A percentile compares a stretch with the other conserved stretches of the same genome.
phyloP scores from a whole-genome alignment of 2,329 filamentous ascomycete species.

The Aspergillus sp. region DNA sequence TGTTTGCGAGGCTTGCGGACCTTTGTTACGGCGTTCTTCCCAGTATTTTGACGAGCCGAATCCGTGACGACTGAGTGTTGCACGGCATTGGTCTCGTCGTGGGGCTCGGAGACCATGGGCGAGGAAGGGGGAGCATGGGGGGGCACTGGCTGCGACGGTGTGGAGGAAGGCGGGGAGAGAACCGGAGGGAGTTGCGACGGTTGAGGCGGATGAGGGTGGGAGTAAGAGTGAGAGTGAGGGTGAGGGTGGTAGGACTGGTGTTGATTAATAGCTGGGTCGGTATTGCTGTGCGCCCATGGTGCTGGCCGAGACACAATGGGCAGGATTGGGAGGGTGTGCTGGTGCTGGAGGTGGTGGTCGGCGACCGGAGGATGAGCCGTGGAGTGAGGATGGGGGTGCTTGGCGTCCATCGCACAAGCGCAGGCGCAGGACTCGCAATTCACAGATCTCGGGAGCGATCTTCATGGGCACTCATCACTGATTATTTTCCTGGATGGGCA shows the following conservation, averaged over 20 bases:
- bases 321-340: constrained; percentile 30
- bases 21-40: constrained; percentile 27
- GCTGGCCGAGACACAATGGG: constrained; percentile 29
- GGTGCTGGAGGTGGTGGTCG: constrained; percentile 23
- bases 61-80: constrained; percentile 10
- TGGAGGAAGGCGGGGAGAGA: constrained; percentile 10
- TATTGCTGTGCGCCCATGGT: constrained; percentile 16
- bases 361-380: constrained; percentile 16
- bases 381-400: constrained; percentile 24
- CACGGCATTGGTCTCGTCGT: constrained; percentile 1
- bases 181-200: no score
- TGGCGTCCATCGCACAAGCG: constrained; percentile 33
- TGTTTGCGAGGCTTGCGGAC: constrained; percentile 36
- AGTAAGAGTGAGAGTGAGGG: constrained; percentile 7
- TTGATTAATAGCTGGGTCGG: constrained; percentile 4
- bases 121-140: constrained; percentile 8
- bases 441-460: constrained; percentile 21
- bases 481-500: constrained; percentile 19
- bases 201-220: not conserved
- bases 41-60: constrained; percentile 13
- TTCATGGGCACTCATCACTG: constrained; percentile 16
- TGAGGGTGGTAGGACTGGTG: not conserved
- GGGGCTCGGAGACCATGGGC: constrained; percentile 10
- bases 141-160: constrained; percentile 5
- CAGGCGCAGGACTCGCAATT: constrained; percentile 18